A percentile compares a stretch with the other conserved stretches of the same genome.
phyloP scores from a whole-genome alignment of 2,329 filamentous ascomycete genomes.

The Cyphellophora attinorum region DNA sequence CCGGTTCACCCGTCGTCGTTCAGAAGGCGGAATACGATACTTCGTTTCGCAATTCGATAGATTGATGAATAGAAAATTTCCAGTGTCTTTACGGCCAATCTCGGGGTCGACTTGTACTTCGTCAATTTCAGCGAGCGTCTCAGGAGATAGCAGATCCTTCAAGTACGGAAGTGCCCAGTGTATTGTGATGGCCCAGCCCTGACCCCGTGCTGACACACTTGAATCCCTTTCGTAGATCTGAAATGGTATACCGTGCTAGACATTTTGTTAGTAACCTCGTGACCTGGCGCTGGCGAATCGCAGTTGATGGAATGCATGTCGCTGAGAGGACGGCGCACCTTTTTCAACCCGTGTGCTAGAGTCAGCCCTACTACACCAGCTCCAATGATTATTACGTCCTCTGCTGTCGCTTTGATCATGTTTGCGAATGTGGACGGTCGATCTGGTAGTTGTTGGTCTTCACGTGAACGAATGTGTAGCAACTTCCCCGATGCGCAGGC shows the following conservation, averaged over 20 bases:
- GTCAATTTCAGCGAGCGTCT: constrained; percentile 19
- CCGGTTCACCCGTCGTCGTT: constrained; percentile 20
- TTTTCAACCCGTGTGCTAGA: constrained; percentile 27
- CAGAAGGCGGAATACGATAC: constrained; percentile 22
- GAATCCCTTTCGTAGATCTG: constrained; percentile 23
- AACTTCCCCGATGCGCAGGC: no score
- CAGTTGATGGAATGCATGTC: no score
- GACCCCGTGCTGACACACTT: constrained; percentile 17
- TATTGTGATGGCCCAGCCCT: constrained; percentile 17
- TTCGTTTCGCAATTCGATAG: constrained; percentile 21
- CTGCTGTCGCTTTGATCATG: no score
- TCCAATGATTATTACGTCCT: constrained; percentile 26
- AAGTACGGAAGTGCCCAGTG: constrained; percentile 22
- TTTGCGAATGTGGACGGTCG: constrained; percentile 6
- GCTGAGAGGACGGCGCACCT: no score
- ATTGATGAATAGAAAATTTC: constrained; percentile 23
- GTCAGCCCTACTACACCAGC: constrained; percentile 26
- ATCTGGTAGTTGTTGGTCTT: no score
- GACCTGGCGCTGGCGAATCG: constrained; percentile 12
- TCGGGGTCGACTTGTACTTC: constrained; percentile 20
- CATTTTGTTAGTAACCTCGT: neutral
- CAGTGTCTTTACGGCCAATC: constrained; percentile 18
- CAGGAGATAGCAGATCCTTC: constrained; percentile 15
- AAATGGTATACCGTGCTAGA: constrained; percentile 22
- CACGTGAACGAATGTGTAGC: no score